Percentiles rank a stretch among this genome's conserved stretches.
Evolutionary conservation across 2,329 filamentous ascomycete genomes (phyloP).

Genomic region (Penicillium sp.): DNA sequence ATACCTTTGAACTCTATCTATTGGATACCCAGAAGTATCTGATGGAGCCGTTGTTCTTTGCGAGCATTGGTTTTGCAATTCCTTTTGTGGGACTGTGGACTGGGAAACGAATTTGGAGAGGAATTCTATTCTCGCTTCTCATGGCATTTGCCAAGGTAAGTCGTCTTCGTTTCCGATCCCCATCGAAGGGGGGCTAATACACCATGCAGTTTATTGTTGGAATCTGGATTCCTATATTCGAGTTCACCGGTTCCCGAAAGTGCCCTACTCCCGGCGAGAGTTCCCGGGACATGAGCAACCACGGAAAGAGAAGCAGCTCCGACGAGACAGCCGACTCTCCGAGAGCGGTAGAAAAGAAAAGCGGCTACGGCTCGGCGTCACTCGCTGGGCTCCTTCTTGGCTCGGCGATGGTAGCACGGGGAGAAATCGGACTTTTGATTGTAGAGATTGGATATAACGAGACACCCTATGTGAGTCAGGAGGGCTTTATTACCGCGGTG

Average conservation of each 20-base stretch:
- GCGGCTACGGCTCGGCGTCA: slow-evolving; percentile 12
- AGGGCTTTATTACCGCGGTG: slow-evolving; percentile 22
- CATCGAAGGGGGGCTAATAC: neutral
- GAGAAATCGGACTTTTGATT: slow-evolving; percentile 34
- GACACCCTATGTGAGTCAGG: slow-evolving; percentile 22
- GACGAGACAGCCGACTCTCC: neutral
- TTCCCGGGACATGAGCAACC: neutral
- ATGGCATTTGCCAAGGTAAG: slow-evolving; percentile 33
- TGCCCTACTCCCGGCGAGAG: neutral
- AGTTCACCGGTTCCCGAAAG: neutral
- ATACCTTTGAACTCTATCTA: slow-evolving; percentile 42
- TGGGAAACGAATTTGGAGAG: slow-evolving; percentile 32
- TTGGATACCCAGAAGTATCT: slow-evolving; percentile 34
- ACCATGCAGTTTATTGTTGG: slow-evolving; percentile 27
- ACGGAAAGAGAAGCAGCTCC: neutral
- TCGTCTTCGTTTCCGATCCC: neutral
- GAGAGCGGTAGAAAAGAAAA: neutral
- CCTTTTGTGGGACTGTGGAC: slow-evolving; percentile 35
- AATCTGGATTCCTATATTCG: slow-evolving; percentile 28
- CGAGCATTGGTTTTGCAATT: slow-evolving; percentile 34
- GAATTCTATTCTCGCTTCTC: slow-evolving; percentile 29
- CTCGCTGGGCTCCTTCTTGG: slow-evolving; percentile 28
- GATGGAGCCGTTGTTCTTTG: slow-evolving; percentile 35
- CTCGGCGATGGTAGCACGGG: slow-evolving; percentile 35
- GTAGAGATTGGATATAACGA: slow-evolving; percentile 34